Evolutionary conservation across 805 yeast genomes (phyloP), one percentile per base, ranked within the genome.

Genomic region (Pichia pseudocactophila): DNA sequence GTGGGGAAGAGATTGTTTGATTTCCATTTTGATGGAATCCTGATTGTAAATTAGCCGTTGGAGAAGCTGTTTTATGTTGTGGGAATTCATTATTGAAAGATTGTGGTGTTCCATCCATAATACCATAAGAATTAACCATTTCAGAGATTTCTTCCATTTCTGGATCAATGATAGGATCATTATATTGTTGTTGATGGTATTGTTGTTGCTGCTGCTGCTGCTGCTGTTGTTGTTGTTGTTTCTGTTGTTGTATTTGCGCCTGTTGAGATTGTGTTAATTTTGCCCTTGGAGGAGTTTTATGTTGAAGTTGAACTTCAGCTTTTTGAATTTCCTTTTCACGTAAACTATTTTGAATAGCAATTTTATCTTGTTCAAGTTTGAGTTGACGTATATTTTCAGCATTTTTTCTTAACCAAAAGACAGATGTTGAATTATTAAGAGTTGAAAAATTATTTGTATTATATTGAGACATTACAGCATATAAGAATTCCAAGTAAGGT

Each of bases 401-500:
- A 39, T 53, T 59, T 41, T 52, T 58, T 42, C 65, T 59, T 28
- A 63, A 39, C 50, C 50, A 48, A 43, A 61, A 61, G 8, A 55
- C 30, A 8, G 64, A 59, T 5, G 49, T 47, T 19, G 55, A 54
- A 40, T 58, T 56, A 4, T 44, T 41, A n/a, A 68, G 56, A 18
- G 61, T 51, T 22, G 66, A 66, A n/a, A 50, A 46, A 47, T 78
- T 79, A 45, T 73, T 62, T 45, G 67, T 70, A 42, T 67, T 70
- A 41, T 68, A 71, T 57, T 82, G 89, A 49, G 84, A 78, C 68
- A 82, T 66, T 41, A 79, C 73, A 2, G 95, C 87, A 58, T 86
- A 89, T 44, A 86, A 64, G 52, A 85, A 85, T 63, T 89, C 97
- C 58, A 89, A 68, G 58, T 89, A 89, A 2, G 97, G 96, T 0